These are phyloP conservation scores for Herpotrichia juniperi DNA, from an alignment of 2,329 filamentous ascomycete species.

Conservation along the genomic window DNA sequence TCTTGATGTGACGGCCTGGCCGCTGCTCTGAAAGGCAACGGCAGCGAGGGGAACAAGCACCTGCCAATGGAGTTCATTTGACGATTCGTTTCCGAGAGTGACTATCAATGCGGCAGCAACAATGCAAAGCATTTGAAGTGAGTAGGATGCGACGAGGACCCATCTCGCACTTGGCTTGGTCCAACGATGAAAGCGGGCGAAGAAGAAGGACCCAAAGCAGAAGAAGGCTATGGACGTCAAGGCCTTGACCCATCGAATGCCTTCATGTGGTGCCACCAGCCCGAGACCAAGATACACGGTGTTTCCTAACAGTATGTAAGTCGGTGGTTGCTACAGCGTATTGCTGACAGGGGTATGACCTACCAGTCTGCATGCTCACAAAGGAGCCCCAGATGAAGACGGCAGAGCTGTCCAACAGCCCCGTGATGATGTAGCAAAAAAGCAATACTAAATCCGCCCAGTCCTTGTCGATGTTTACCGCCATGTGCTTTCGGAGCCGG, in stretches of 20 bases:
- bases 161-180: slow-evolving; percentile 68
- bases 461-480: slow-evolving; percentile 62
- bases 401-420: slow-evolving; percentile 76
- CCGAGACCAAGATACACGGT: slow-evolving; percentile 81
- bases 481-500: slow-evolving; percentile 41
- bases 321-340: slow-evolving; percentile 36
- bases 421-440: slow-evolving; percentile 77
- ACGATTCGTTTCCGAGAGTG: slow-evolving; percentile 44
- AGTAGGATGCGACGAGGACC: slow-evolving; percentile 61
- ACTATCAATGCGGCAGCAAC: slow-evolving; percentile 51
- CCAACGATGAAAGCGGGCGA: slow-evolving; percentile 70
- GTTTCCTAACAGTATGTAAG: slow-evolving; percentile 57
- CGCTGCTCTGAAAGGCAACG: slow-evolving; percentile 77
- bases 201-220: slow-evolving; percentile 73
- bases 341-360: slow-evolving; percentile 22
- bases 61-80: slow-evolving; percentile 50
- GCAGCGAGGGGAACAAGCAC: slow-evolving; percentile 71
- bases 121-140: slow-evolving; percentile 50
- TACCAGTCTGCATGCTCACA: slow-evolving; percentile 82
- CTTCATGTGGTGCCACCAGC: slow-evolving; percentile 61
- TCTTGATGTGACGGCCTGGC: slow-evolving; percentile 76
- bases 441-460: slow-evolving; percentile 73
- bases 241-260: slow-evolving; percentile 72
- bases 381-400: slow-evolving; percentile 81
- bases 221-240: slow-evolving; percentile 73